phyloP scores from a whole-genome alignment of 2,329 filamentous ascomycete species.

The Xylariomycetidae sp. region DNA sequence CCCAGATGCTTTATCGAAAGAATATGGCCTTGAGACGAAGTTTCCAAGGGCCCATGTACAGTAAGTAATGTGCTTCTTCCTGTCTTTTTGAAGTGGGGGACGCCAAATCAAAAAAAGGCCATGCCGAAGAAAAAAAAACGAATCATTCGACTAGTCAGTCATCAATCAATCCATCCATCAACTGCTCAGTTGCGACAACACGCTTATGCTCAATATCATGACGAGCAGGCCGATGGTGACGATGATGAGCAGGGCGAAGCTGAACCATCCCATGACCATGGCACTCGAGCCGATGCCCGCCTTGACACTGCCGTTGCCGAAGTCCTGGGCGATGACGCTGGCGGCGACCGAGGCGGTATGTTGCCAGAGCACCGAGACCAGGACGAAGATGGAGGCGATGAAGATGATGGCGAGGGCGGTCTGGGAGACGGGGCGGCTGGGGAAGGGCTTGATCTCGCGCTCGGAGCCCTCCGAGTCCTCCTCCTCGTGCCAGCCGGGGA shows the following conservation, averaged over 20 bases:
- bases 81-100: too few species aligned
- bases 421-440: constrained; percentile 85
- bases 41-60: too few species aligned
- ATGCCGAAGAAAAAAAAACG: too few species aligned
- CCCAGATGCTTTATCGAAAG: too few species aligned
- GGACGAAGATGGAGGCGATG: constrained; percentile 62
- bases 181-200: constrained; percentile 58
- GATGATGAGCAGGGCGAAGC: constrained; percentile 85
- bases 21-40: too few species aligned
- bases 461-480: constrained; percentile 74
- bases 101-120: too few species aligned
- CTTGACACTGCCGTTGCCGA: constrained; percentile 30
- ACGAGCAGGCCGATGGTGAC: constrained; percentile 92
- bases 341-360: constrained; percentile 96
- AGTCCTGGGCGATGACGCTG: constrained; percentile 66
- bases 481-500: constrained; percentile 96
- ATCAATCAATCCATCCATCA: too few species aligned
- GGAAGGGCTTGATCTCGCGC: constrained; percentile 89
- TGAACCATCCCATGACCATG: constrained; percentile 98
- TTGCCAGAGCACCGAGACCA: constrained; percentile 79
- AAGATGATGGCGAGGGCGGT: constrained; percentile 90
- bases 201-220: constrained; percentile 90
- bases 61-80: too few species aligned
- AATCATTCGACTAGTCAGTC: too few species aligned
- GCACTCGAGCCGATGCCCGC: constrained; percentile 57